These are phyloP conservation scores for Volvariella surrecta DNA, from an alignment of 1,284 basidiomycete genomes.

Conservation along the genomic window DNA sequence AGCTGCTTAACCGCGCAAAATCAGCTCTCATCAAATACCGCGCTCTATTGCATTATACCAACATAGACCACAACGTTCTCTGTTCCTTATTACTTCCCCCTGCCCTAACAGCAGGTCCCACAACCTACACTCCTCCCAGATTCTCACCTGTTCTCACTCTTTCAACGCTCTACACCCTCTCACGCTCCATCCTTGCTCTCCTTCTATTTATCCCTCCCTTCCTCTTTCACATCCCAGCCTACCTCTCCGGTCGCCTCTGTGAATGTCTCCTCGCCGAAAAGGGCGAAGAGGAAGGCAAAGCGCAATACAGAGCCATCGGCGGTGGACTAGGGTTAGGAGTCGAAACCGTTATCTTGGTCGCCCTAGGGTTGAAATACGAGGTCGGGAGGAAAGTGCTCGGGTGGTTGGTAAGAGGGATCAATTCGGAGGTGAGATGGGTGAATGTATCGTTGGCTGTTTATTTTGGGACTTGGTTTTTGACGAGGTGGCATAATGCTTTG, in stretches of 20 bases:
- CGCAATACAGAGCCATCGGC: constrained; percentile 33
- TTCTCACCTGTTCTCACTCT: constrained; percentile 8
- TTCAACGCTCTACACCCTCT: constrained; percentile 3
- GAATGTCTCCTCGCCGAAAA: constrained; percentile 20
- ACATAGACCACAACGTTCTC: constrained; percentile 46
- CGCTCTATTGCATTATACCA: constrained; percentile 44
- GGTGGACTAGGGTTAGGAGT: constrained; percentile 30
- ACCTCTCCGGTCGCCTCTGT: constrained; percentile 22
- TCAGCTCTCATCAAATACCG: constrained; percentile 47
- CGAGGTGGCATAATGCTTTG: constrained; percentile 38
- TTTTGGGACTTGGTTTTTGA: constrained; percentile 24
- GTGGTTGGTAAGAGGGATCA: not conserved
- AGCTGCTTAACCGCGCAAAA: constrained; percentile 18
- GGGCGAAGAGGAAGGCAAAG: constrained; percentile 32
- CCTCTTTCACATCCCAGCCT: constrained; percentile 27
- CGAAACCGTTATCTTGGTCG: constrained; percentile 14
- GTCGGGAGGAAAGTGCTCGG: not conserved
- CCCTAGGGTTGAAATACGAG: constrained; percentile 8
- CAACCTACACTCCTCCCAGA: constrained; percentile 4
- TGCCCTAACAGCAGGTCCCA: constrained; percentile 6
- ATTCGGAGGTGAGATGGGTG: not conserved
- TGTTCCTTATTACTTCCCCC: constrained; percentile 18
- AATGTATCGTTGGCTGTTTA: constrained; percentile 13
- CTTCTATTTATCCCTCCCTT: constrained; percentile 25
- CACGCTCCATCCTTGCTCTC: constrained; percentile 17